These are phyloP conservation scores for Penicillium hordei DNA, from an alignment of 2,329 filamentous ascomycete species.

Conservation along the genomic window DNA sequence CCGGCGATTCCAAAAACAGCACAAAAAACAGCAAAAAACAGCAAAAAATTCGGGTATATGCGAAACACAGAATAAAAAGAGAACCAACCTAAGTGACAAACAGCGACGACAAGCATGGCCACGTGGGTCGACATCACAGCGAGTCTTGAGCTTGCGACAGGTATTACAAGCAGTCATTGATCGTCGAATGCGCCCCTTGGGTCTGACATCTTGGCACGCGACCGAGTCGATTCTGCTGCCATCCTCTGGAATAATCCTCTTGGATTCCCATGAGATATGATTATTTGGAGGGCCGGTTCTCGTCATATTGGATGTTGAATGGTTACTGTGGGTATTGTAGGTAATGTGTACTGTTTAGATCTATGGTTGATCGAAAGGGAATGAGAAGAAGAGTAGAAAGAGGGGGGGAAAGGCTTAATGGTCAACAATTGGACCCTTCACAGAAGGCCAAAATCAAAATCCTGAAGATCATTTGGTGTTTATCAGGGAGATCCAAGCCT, in stretches of 20 bases:
- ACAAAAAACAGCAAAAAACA: neutral
- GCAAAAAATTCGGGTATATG: neutral
- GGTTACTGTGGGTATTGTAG: constrained; percentile 1
- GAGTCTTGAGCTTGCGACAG: constrained; percentile 40
- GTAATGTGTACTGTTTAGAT: constrained; percentile 3
- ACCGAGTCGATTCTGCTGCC: constrained; percentile 25
- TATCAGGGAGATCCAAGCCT: constrained; percentile 24
- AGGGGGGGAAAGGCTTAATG: constrained; percentile 3
- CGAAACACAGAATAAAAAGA: neutral
- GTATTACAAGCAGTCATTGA: constrained; percentile 42
- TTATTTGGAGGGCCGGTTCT: constrained; percentile 26
- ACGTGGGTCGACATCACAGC: constrained; percentile 38
- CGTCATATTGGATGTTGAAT: constrained; percentile 24
- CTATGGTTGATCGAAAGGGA: constrained; percentile 9
- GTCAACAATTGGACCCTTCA: constrained; percentile 23
- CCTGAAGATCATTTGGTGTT: constrained; percentile 22
- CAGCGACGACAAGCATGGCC: constrained; percentile 39
- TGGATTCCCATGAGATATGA: constrained; percentile 31
- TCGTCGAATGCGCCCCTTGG: constrained; percentile 36
- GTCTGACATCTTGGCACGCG: constrained; percentile 28
- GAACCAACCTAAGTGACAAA: constrained; percentile 36
- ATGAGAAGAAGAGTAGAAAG: neutral
- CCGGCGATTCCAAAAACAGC: too few species aligned
- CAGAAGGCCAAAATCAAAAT: constrained; percentile 17
- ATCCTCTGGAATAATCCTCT: constrained; percentile 27